Base-by-base conservation (phyloP, 2,329 filamentous ascomycete genomes). In the Didymella pinodella region DNA sequence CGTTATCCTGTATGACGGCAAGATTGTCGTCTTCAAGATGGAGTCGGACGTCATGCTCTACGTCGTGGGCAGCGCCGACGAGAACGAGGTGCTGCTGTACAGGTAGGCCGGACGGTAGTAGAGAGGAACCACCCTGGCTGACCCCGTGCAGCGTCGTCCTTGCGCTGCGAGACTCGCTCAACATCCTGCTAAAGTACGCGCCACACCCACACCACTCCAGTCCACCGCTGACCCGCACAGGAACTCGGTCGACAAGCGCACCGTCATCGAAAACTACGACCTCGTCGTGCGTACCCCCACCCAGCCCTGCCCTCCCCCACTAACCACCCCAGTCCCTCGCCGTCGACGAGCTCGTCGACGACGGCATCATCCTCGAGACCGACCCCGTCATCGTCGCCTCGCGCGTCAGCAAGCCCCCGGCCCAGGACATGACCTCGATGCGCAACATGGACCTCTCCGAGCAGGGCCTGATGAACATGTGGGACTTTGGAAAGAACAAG, bases 231-330 rank as follows among this genome's bases (percentile, higher is more conserved):
- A 68, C 36, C 11, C 7, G 22, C 7, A 8, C 48, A 97, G 92
- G 80, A 94, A 96, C 85, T 92, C 92, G 32, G 93, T 96, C 49
- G 95, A 99, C 83, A 97, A 97, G 85, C 90, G 95, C 67, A 98
- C 95, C 57, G 93, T 98, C 67, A 90, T 98, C 74, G 95, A 99
- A 81, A 98, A 98, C 85, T 99, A 98, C 83, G 95, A 98, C 79
- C 86, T 98, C 22, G 91, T 97, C 62, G 74, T 77, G 70, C 32
- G 75, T 67, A 38, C 12, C 18, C 4, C 22, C 26, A 4, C 3
- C 16, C 22, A 50, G 22, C 22, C 22, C 7, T 22, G 8, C 14
- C 31, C 10, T 5, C n/a, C 14, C 11, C n/a, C 46, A 96, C 71
- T 74, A 95, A 85, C 93, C 95, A 77, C 84, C 94, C 25, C 90